Conservation (phyloP, 495 filamentous ascomycete species). For the Aspergillus saccharolyticus region DNA sequence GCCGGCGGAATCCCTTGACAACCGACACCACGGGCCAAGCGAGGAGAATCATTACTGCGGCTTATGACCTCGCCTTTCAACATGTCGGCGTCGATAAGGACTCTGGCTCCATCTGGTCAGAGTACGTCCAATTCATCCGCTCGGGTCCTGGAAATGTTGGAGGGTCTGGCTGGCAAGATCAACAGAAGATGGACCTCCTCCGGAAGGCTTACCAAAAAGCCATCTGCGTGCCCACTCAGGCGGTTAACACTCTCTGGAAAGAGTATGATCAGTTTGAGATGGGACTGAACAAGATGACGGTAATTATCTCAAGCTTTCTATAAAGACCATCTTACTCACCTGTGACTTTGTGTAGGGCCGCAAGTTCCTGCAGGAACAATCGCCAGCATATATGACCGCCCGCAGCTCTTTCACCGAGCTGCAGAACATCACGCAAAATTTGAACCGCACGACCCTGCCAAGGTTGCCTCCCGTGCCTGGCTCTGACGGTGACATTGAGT, state of each 20-base stretch:
- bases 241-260: constrained; percentile 82
- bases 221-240: constrained; percentile 74
- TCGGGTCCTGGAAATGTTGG: constrained; percentile 77
- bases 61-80: constrained; percentile 87
- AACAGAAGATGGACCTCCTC: constrained; percentile 93
- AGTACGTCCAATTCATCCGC: constrained; percentile 88
- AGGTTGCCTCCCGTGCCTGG: constrained; percentile 75
- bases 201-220: constrained; percentile 89
- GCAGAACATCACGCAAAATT: constrained; percentile 74
- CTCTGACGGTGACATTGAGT: constrained; percentile 83
- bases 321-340: not conserved
- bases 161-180: constrained; percentile 87
- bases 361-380: constrained; percentile 87
- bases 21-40: constrained; percentile 73
- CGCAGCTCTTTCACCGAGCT: constrained; percentile 77
- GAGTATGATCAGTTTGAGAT: constrained; percentile 96
- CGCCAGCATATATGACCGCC: constrained; percentile 88
- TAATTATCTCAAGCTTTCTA: constrained; percentile 32
- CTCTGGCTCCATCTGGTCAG: constrained; percentile 83
- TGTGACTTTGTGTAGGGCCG: constrained; percentile 54
- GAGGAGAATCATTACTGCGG: constrained; percentile 68
- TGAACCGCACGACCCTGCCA: constrained; percentile 73
- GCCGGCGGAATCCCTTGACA: constrained; percentile 77
- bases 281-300: constrained; percentile 81
- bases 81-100: constrained; percentile 90